Evolutionary conservation across 768 basidiomycete genomes (phyloP).

Genomic region (Leccinum sublutescens): DNA sequence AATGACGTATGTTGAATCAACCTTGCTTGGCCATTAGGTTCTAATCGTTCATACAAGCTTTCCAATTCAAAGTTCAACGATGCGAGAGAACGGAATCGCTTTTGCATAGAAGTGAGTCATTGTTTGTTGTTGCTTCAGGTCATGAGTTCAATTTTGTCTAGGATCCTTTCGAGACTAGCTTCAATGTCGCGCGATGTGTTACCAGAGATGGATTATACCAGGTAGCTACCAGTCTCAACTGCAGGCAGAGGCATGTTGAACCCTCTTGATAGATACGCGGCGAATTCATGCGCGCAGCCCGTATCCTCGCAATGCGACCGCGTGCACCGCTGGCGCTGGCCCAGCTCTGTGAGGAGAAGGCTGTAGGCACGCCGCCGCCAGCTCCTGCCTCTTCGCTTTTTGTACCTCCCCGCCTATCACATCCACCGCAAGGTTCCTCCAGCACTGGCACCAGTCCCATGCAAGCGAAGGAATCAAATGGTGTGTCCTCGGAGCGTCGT

Average conservation of each 20-base stretch:
- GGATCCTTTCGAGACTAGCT: conserved; percentile 97
- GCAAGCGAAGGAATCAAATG: conserved; percentile 52
- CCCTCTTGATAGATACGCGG: conserved; percentile 77
- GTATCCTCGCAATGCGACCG: conserved; percentile 77
- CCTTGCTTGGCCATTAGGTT: neutral
- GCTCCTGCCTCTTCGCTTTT: conserved; percentile 43
- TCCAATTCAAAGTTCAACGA: conserved; percentile 59
- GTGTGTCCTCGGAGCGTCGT: conserved; percentile 41
- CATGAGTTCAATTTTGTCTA: conserved; percentile 30
- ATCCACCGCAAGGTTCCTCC: conserved; percentile 70
- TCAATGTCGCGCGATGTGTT: conserved; percentile 95
- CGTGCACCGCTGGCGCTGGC: conserved; percentile 80
- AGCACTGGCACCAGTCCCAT: conserved; percentile 62
- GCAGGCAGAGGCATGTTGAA: neutral
- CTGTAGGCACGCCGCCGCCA: conserved; percentile 41
- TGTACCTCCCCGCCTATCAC: conserved; percentile 43
- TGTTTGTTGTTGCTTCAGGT: neutral
- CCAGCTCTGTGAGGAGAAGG: conserved; percentile 89
- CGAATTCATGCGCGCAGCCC: conserved; percentile 94
- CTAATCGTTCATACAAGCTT: conserved; percentile 35
- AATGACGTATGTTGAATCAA: conserved; percentile 65
- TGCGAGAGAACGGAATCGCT: conserved; percentile 83
- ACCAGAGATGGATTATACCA: conserved; percentile 96
- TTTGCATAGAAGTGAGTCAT: conserved; percentile 85
- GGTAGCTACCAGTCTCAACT: conserved; percentile 38